A percentile compares a stretch with the other conserved stretches of the same genome.
Evolutionary conservation across 768 basidiomycete species (phyloP).

Genomic region (Hirschioporus abietinus): DNA sequence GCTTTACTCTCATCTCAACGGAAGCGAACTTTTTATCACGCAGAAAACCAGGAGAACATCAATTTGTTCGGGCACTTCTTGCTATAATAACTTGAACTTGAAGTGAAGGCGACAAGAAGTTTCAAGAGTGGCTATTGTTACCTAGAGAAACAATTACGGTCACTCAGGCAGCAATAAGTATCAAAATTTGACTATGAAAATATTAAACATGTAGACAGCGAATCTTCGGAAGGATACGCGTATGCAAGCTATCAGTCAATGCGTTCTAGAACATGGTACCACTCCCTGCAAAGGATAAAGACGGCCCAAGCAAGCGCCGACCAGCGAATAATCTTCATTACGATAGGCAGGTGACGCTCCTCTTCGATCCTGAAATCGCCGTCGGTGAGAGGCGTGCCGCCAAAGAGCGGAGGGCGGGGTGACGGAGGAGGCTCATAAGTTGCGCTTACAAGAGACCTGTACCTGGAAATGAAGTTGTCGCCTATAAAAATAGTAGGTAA

Average conservation of each 20-base stretch:
- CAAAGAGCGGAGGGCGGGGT: background rate
- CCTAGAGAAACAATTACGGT: too few species aligned
- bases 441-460: background rate
- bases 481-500: background rate
- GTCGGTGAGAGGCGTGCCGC: background rate
- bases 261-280: background rate
- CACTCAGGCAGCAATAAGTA: too few species aligned
- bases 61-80: too few species aligned
- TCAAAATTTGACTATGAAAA: too few species aligned
- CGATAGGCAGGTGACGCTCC: background rate
- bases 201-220: too few species aligned
- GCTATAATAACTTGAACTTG: too few species aligned
- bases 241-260: background rate
- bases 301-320: constrained; percentile 4
- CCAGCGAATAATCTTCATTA: background rate
- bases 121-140: too few species aligned
- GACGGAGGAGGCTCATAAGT: background rate
- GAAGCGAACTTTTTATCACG: too few species aligned
- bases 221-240: background rate
- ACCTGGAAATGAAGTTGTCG: background rate
- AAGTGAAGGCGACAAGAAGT: too few species aligned
- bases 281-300: constrained; percentile 1
- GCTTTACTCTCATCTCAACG: too few species aligned
- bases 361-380: constrained; percentile 5
- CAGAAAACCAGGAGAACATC: too few species aligned